These are phyloP conservation scores for Cruciata laevipes DNA, from an alignment of 257 asterid species.

Conservation along the genomic window DNA sequence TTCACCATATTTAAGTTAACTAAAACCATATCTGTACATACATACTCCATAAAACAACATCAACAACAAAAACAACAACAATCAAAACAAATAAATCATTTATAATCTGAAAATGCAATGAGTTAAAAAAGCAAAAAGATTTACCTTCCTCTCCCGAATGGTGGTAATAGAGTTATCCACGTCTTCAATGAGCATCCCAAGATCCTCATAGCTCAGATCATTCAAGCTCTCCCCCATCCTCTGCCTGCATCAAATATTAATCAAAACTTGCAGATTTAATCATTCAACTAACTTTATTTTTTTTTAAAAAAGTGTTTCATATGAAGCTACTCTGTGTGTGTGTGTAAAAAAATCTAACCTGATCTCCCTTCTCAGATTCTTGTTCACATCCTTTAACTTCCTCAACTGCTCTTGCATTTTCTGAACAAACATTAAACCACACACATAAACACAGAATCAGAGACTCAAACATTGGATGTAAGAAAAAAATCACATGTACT, in stretches of 20 bases:
- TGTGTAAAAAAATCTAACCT: slow-evolving; percentile 28
- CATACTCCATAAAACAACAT: too few species aligned
- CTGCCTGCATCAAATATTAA: slow-evolving; percentile 21
- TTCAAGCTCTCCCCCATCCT: slow-evolving; percentile 42
- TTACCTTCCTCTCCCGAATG: slow-evolving; percentile 48
- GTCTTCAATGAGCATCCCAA: slow-evolving; percentile 27
- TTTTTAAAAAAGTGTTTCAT: not conserved
- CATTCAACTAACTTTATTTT: not conserved
- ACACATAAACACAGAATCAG: not conserved
- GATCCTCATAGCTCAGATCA: slow-evolving; percentile 31
- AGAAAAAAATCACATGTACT: not conserved
- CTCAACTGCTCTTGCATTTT: slow-evolving; percentile 86
- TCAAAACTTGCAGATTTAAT: not conserved
- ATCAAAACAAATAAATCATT: too few species aligned
- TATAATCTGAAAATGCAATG: not conserved
- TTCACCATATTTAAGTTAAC: too few species aligned
- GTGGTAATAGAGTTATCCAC: slow-evolving; percentile 31
- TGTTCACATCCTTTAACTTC: slow-evolving; percentile 75
- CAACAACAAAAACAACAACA: too few species aligned
- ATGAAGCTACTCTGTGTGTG: not conserved
- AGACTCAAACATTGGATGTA: not conserved
- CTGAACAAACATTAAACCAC: slow-evolving; percentile 23
- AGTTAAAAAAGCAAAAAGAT: not conserved
- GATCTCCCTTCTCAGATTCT: slow-evolving; percentile 69
- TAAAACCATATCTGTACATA: too few species aligned